Conservation (phyloP, 1,284 basidiomycete genomes). For the Irpex sp. region DNA sequence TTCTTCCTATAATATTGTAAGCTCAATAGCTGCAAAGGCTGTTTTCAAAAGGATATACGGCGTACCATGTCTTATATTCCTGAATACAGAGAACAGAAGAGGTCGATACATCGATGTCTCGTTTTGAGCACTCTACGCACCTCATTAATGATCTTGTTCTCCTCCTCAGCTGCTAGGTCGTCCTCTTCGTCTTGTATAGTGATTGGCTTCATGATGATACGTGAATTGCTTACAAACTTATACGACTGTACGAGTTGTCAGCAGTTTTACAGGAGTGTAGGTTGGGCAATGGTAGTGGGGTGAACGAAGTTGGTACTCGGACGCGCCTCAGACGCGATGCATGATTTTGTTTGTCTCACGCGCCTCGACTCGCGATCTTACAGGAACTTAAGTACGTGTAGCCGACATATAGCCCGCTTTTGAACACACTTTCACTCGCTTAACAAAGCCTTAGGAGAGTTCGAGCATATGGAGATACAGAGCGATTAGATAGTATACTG, state of each 20-base stretch:
- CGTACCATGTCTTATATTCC: slow-evolving; percentile 84
- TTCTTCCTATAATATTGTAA: slow-evolving; percentile 71
- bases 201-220: slow-evolving; percentile 50
- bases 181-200: slow-evolving; percentile 71
- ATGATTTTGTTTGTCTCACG: slow-evolving; percentile 9
- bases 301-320: not conserved
- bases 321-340: slow-evolving; percentile 7
- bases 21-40: slow-evolving; percentile 5
- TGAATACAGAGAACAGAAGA: not conserved
- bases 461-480: slow-evolving; percentile 4
- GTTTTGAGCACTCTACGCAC: slow-evolving; percentile 38
- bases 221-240: not conserved
- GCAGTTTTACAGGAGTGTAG: not conserved
- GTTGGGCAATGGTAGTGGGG: not conserved
- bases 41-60: slow-evolving; percentile 4
- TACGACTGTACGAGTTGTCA: not conserved
- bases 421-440: not conserved
- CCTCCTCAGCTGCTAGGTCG: slow-evolving; percentile 76
- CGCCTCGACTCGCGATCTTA: slow-evolving; percentile 1
- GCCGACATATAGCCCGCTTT: not conserved
- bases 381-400: not conserved
- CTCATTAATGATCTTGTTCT: slow-evolving; percentile 92
- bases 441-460: not conserved
- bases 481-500: slow-evolving; percentile 11
- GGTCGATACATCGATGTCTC: not conserved